These are phyloP conservation scores for Rhododendron kiyosumense DNA, from an alignment of 148 eudicot genomes.

Conservation along the genomic window DNA sequence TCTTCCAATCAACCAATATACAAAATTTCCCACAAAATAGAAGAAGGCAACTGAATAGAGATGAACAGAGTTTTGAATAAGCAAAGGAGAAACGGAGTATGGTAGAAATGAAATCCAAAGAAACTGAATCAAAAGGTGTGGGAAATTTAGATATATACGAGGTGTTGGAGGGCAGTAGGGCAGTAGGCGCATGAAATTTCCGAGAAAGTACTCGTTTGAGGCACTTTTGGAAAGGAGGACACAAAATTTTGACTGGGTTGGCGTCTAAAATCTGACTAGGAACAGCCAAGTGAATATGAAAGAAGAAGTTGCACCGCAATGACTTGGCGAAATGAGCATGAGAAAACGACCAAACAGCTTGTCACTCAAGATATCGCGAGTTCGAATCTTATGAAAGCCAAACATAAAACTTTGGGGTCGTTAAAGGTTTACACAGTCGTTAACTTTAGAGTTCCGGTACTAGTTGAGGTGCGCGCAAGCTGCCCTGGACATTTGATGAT, in stretches of 20 bases:
- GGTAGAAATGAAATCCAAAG: neutral
- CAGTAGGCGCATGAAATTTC: constrained; percentile 13
- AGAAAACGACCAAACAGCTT: no score
- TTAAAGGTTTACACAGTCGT: no score
- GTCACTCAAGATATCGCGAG: no score
- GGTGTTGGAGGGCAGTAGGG: no score
- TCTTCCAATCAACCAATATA: neutral
- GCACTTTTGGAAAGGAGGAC: neutral
- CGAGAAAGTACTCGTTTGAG: constrained; percentile 4
- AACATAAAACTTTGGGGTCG: no score
- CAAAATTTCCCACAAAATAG: neutral
- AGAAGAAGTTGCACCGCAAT: no score
- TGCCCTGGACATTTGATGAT: no score
- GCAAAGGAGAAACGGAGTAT: no score
- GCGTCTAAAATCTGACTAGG: neutral
- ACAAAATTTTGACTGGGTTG: neutral
- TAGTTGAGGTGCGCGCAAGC: no score
- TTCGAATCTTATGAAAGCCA: no score
- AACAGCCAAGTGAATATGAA: neutral
- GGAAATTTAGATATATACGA: neutral
- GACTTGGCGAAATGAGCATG: no score
- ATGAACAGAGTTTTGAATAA: neutral
- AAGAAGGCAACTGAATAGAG: neutral
- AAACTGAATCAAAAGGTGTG: neutral
- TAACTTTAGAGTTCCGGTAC: no score